Evolutionary conservation across 108 stramenopile species (phyloP).

Genomic region (Conticribra guillardii): DNA sequence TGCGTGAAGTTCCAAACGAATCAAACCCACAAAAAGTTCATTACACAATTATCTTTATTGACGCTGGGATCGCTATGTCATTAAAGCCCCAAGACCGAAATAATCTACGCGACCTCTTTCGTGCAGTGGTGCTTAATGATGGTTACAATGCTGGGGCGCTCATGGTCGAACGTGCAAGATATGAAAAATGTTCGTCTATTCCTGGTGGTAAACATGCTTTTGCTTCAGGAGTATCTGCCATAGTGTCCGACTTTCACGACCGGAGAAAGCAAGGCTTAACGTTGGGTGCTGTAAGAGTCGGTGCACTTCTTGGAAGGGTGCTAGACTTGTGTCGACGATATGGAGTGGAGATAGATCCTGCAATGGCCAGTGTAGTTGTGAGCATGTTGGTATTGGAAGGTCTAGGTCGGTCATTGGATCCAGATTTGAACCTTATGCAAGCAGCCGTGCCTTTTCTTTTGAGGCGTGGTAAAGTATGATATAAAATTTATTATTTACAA

Average conservation of each 20-base stretch:
- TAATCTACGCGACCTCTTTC: constrained; percentile 85
- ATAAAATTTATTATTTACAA: not conserved
- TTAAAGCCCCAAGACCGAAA: constrained; percentile 66
- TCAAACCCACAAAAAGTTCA: constrained; percentile 21
- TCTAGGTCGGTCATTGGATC: constrained; percentile 83
- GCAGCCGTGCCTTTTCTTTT: constrained; percentile 85
- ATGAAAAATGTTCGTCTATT: constrained; percentile 80
- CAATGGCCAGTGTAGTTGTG: constrained; percentile 87
- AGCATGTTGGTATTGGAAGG: constrained; percentile 91
- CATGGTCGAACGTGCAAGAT: constrained; percentile 90
- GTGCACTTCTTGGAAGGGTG: constrained; percentile 70
- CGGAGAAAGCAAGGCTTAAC: constrained; percentile 81
- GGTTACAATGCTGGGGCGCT: constrained; percentile 81
- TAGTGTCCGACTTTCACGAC: constrained; percentile 91
- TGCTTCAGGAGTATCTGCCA: constrained; percentile 70
- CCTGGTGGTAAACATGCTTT: constrained; percentile 84
- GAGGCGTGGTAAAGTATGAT: constrained; percentile 58
- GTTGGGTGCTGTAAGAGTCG: constrained; percentile 86
- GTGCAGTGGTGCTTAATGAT: constrained; percentile 84
- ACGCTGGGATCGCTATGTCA: constrained; percentile 86
- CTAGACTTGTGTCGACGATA: constrained; percentile 83
- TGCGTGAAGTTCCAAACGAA: constrained; percentile 33
- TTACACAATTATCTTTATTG: constrained; percentile 80
- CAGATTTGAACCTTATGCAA: constrained; percentile 81
- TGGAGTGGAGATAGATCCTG: constrained; percentile 90